Evolutionary conservation across 305 asterid genomes (phyloP).

Genomic region (Fraxinus baroniana): DNA sequence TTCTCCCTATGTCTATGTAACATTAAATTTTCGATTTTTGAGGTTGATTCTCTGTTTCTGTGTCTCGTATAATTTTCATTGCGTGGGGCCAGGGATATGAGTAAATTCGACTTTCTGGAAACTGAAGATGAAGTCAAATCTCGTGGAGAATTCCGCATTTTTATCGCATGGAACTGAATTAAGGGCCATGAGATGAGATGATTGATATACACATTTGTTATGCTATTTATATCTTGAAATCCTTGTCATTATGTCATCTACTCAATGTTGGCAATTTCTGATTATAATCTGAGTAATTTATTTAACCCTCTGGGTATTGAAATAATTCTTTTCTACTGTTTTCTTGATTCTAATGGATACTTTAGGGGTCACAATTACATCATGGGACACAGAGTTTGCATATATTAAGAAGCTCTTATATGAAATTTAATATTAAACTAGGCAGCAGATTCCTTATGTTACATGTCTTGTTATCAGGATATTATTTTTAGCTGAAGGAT

Average conservation of each 20-base stretch:
- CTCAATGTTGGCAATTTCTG: neutral
- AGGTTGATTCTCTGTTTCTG: neutral
- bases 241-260: neutral
- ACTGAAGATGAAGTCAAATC: neutral
- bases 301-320: neutral
- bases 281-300: neutral
- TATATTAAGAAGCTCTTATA: neutral
- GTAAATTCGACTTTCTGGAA: neutral
- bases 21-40: neutral
- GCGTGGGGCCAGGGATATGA: neutral
- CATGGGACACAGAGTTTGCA: neutral
- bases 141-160: neutral
- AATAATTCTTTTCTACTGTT: neutral
- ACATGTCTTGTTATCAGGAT: conserved; percentile 14
- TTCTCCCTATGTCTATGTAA: neutral
- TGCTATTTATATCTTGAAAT: neutral
- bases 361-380: neutral
- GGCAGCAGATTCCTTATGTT: neutral
- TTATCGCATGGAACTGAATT: neutral
- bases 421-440: neutral
- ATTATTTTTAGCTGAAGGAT: conserved; percentile 28
- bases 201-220: neutral
- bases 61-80: neutral
- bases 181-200: neutral
- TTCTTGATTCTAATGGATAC: neutral